phyloP scores from a whole-genome alignment of 2,329 filamentous ascomycete genomes.

The Beauveria rudraprayagi region DNA sequence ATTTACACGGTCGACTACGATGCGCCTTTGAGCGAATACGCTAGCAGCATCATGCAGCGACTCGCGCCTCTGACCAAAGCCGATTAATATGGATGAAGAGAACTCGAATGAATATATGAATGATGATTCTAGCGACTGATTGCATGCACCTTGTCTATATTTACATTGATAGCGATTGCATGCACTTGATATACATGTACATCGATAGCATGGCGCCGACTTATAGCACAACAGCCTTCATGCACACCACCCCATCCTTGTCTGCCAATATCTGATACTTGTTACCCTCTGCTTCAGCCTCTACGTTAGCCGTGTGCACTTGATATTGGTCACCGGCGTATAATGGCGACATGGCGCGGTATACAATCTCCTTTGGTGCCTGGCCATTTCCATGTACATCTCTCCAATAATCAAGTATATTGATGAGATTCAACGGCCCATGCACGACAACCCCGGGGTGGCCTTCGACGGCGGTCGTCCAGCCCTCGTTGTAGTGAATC shows the following conservation, averaged over 20 bases:
- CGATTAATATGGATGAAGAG: background rate
- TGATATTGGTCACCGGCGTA: slow-evolving; percentile 58
- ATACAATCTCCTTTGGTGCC: slow-evolving; percentile 40
- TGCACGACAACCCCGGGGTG: slow-evolving; percentile 70
- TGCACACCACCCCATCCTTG: slow-evolving; percentile 9
- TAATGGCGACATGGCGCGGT: slow-evolving; percentile 61
- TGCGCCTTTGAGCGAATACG: slow-evolving; percentile 29
- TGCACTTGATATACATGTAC: background rate
- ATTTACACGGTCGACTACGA: slow-evolving; percentile 44
- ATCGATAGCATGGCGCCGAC: no score
- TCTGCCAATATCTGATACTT: slow-evolving; percentile 2
- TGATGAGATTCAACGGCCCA: slow-evolving; percentile 67
- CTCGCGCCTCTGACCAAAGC: slow-evolving; percentile 16
- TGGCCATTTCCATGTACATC: slow-evolving; percentile 35
- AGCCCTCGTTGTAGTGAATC: slow-evolving; percentile 70
- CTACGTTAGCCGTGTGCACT: background rate
- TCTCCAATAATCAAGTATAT: slow-evolving; percentile 61
- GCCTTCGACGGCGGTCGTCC: slow-evolving; percentile 56
- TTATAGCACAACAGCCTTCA: slow-evolving; percentile 9
- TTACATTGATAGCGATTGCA: no score
- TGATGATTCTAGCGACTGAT: background rate
- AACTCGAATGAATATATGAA: background rate
- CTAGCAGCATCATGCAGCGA: slow-evolving; percentile 19
- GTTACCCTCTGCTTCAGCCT: background rate
- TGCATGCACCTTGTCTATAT: background rate